Percentiles rank a stretch among this genome's conserved stretches.
These are phyloP conservation scores for Oenanthe javanica DNA, from an alignment of 140 eudicot genomes.

Conservation along the genomic window DNA sequence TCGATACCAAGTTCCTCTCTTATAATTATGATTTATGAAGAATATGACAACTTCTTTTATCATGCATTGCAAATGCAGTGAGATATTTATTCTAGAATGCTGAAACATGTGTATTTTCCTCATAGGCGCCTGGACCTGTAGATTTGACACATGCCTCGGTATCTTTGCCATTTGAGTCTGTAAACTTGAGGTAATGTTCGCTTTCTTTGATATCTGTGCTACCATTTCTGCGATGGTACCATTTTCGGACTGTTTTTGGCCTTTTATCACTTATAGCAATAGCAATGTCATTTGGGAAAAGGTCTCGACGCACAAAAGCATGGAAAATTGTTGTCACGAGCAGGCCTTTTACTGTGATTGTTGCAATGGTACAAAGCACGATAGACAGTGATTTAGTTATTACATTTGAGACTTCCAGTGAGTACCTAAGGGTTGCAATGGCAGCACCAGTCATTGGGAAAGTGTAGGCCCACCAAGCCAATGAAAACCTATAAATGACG, in stretches of 20 bases:
- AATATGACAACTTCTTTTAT: not conserved
- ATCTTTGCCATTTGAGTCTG: conserved; percentile 33
- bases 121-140: conserved; percentile 5
- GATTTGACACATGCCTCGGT: conserved; percentile 26
- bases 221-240: conserved; percentile 47
- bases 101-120: conserved; percentile 14
- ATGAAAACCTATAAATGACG: conserved; percentile 38
- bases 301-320: conserved; percentile 61
- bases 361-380: conserved; percentile 38
- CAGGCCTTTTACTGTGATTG: conserved; percentile 42
- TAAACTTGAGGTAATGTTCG: conserved; percentile 48
- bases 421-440: conserved; percentile 62
- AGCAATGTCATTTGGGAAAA: conserved; percentile 73
- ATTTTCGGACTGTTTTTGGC: conserved; percentile 29
- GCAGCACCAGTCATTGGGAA: conserved; percentile 90
- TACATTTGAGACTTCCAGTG: conserved; percentile 43
- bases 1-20: not conserved
- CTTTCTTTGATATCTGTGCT: conserved; percentile 33
- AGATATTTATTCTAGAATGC: not conserved
- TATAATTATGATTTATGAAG: not conserved
- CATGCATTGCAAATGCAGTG: not conserved
- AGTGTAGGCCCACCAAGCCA: conserved; percentile 98
- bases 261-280: conserved; percentile 66
- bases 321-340: conserved; percentile 51
- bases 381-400: conserved; percentile 38